Conservation (phyloP, 169 alveolate species). For the Eimeria necatrix region DNA sequence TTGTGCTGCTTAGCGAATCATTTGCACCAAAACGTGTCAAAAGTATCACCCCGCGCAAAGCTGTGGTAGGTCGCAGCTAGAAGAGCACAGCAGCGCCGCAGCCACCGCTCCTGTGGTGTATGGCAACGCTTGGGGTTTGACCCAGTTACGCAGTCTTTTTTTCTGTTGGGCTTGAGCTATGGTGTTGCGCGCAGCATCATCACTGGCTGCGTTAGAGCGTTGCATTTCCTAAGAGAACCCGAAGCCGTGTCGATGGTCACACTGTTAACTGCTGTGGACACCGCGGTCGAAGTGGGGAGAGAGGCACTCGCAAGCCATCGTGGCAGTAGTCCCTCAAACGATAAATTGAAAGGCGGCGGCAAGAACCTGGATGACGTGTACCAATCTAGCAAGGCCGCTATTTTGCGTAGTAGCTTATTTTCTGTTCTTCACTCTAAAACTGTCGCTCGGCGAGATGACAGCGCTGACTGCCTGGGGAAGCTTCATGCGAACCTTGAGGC, state of each 20-base stretch:
- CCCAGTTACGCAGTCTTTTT: no score
- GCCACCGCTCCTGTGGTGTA: no score
- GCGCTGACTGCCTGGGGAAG: no score
- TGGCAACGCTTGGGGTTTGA: no score
- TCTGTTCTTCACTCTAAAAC: neutral
- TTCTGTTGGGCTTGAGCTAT: neutral
- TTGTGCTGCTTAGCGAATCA: constrained; percentile 18
- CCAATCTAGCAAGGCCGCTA: neutral
- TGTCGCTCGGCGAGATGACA: no score
- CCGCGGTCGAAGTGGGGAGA: neutral
- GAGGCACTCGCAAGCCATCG: neutral
- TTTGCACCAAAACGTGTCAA: neutral
- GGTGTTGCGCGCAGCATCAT: constrained; percentile 55
- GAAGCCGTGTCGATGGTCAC: neutral
- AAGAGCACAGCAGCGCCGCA: no score
- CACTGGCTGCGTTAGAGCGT: constrained; percentile 2
- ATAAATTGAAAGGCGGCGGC: neutral
- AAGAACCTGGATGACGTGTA: neutral
- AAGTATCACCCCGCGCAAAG: constrained; percentile 50
- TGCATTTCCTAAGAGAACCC: constrained; percentile 1
- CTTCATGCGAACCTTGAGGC: neutral
- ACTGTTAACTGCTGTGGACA: neutral
- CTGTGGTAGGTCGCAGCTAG: neutral
- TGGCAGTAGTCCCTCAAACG: neutral
- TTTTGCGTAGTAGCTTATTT: neutral